phyloP scores from a whole-genome alignment of 805 yeast genomes.

The Nakazawaea ernobii region DNA sequence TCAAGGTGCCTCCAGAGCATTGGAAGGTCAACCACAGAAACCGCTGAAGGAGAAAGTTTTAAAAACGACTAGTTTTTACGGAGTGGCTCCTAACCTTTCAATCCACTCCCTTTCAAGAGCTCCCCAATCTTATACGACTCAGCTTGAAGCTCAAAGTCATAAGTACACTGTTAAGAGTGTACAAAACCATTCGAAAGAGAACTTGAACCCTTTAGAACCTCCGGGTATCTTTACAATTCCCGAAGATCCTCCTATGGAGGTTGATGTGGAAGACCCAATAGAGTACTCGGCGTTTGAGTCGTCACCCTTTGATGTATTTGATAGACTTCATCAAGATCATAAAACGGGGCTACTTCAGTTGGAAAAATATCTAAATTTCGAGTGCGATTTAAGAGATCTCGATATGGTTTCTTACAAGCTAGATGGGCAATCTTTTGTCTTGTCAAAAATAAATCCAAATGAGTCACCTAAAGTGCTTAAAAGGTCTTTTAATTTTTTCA shows the following conservation, averaged over 20 bases:
- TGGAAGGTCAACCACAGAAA: too few species aligned
- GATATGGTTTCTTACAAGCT: neutral
- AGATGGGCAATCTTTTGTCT: neutral
- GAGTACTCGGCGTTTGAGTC: neutral
- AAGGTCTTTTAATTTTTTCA: neutral
- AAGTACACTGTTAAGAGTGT: neutral
- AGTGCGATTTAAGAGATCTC: neutral
- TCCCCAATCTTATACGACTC: conserved; percentile 19
- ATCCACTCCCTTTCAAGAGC: conserved; percentile 19
- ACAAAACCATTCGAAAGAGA: neutral
- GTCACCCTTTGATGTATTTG: conserved; percentile 18
- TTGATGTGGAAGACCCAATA: neutral
- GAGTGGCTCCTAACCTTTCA: conserved; percentile 5
- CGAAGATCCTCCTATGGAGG: neutral
- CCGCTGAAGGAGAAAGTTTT: neutral
- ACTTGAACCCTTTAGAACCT: conserved; percentile 11
- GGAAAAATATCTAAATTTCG: neutral
- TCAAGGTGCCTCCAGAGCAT: too few species aligned
- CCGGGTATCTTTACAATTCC: neutral
- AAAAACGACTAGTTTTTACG: neutral
- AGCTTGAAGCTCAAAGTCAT: conserved; percentile 17
- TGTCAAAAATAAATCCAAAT: neutral
- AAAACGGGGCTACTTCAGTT: neutral
- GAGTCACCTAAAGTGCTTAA: neutral
- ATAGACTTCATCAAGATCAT: conserved; percentile 7